Conservation (phyloP, 257 asterid genomes). For the Anisodus tanguticus region DNA sequence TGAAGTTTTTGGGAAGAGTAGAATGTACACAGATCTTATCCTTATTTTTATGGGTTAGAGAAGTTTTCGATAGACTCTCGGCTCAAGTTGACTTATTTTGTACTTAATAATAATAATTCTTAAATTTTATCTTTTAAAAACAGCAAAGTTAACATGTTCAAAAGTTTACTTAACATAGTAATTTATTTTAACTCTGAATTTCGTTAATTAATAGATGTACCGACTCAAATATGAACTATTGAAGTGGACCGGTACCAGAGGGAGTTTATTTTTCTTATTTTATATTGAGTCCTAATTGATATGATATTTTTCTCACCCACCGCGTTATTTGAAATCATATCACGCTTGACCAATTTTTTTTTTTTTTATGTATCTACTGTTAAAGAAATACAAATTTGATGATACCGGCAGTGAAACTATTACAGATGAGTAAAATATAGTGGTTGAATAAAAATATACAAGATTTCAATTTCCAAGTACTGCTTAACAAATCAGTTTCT, state of each 20-base stretch:
- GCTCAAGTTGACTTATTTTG: too few species aligned
- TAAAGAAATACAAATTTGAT: neutral
- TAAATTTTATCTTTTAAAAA: neutral
- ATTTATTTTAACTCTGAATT: neutral
- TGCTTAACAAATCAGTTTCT: neutral
- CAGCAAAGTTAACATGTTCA: neutral
- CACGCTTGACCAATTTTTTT: neutral
- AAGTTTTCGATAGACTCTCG: too few species aligned
- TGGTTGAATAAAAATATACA: neutral
- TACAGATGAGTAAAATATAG: neutral
- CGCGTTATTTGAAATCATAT: slow-evolving; percentile 8
- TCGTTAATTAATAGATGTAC: neutral
- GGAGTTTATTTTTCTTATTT: neutral
- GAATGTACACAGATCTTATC: too few species aligned
- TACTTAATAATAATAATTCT: neutral
- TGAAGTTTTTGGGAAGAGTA: too few species aligned
- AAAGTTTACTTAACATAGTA: neutral
- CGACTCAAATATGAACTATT: neutral
- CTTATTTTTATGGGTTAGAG: too few species aligned
- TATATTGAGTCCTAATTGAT: neutral
- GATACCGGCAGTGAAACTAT: neutral
- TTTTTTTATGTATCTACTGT: neutral
- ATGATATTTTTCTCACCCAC: slow-evolving; percentile 10
- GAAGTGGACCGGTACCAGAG: neutral
- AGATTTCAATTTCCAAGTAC: neutral